Evolutionary conservation across 2,329 filamentous ascomycete species (phyloP).

Genomic region (Chlorencoelia australis): DNA sequence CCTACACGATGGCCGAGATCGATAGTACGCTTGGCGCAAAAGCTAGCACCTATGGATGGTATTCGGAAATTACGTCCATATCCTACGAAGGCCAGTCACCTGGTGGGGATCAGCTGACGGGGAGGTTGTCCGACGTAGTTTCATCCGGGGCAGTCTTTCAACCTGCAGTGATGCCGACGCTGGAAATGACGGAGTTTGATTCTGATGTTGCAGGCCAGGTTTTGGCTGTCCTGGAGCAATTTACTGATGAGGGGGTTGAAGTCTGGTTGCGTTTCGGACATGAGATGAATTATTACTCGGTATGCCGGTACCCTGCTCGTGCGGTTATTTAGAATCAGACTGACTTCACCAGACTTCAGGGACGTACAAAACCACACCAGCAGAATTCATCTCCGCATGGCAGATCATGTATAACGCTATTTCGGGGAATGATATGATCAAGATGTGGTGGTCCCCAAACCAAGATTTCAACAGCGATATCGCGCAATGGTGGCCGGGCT

Average conservation of each 20-base stretch:
- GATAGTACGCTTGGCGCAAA: slow-evolving; percentile 5
- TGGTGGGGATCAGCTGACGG: slow-evolving; percentile 5
- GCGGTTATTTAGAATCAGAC: too few species aligned
- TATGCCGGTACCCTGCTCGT: too few species aligned
- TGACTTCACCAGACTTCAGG: slow-evolving; percentile 1
- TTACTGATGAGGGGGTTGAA: slow-evolving; percentile 5
- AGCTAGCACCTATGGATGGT: slow-evolving; percentile 8
- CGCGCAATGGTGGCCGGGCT: slow-evolving; percentile 7
- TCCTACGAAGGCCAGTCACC: slow-evolving; percentile 1
- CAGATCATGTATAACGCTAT: slow-evolving; percentile 5
- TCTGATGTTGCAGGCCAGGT: slow-evolving; percentile 5
- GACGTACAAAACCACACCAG: slow-evolving; percentile 2
- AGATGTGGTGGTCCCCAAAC: slow-evolving; percentile 8
- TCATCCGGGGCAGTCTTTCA: slow-evolving; percentile 9
- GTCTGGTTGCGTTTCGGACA: slow-evolving; percentile 10
- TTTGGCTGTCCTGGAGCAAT: slow-evolving; percentile 4
- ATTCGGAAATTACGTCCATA: slow-evolving; percentile 6
- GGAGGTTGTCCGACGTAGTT: slow-evolving; percentile 6
- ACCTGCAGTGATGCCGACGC: slow-evolving; percentile 5
- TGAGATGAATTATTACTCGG: slow-evolving; percentile 10
- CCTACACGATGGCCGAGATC: slow-evolving; percentile 6
- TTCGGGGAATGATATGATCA: neutral
- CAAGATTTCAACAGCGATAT: too few species aligned
- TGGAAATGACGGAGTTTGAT: slow-evolving; percentile 4
- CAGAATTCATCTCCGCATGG: slow-evolving; percentile 7